phyloP scores from a whole-genome alignment of 2,329 filamentous ascomycete genomes.

The Colletotrichum spaethianum region DNA sequence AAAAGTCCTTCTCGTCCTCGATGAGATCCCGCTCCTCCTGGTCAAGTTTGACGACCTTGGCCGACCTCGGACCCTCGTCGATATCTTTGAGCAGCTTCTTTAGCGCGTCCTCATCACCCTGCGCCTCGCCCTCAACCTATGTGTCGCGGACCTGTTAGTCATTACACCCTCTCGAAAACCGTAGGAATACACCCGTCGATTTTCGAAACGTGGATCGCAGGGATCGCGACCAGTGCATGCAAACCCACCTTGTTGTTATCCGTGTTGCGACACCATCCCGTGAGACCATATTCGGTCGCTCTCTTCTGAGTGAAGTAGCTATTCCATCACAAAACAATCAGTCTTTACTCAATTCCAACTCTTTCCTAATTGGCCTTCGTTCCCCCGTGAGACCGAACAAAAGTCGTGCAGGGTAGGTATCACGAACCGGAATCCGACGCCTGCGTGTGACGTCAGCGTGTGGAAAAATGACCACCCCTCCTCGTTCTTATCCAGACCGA shows the following conservation, averaged over 20 bases:
- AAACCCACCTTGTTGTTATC: conserved; percentile 65
- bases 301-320: conserved; percentile 70
- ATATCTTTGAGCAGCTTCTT: conserved; percentile 81
- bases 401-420: background rate
- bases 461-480: background rate
- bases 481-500: conserved; percentile 20
- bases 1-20: conserved; percentile 78
- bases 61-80: conserved; percentile 79
- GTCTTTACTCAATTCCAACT: background rate
- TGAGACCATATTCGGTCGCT: conserved; percentile 65
- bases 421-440: conserved; percentile 69
- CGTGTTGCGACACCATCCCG: conserved; percentile 75
- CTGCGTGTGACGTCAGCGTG: conserved; percentile 54
- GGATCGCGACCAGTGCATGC: background rate
- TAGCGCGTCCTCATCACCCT: conserved; percentile 78
- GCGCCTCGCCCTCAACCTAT: conserved; percentile 91
- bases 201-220: background rate
- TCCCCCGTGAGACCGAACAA: background rate
- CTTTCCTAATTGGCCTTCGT: background rate
- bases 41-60: conserved; percentile 82
- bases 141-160: conserved; percentile 44
- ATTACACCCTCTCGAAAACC: background rate
- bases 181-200: background rate
- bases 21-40: conserved; percentile 75
- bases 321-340: background rate